A percentile compares a stretch with the other conserved stretches of the same genome.
Evolutionary conservation across 2,329 filamentous ascomycete genomes (phyloP).

Genomic region (Plenodomus lindquistii): DNA sequence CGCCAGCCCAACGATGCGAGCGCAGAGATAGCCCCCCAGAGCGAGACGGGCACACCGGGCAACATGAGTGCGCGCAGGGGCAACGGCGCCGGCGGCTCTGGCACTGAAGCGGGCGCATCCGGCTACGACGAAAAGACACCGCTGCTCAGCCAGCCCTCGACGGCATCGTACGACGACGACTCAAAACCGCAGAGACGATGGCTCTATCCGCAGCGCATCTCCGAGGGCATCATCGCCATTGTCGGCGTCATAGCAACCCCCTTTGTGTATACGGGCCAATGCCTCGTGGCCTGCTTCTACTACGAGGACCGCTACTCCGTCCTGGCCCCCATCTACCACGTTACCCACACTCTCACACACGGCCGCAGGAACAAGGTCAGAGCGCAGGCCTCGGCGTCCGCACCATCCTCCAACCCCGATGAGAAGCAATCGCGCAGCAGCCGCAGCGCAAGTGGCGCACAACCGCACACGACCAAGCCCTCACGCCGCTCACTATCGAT

Average conservation of each 20-base stretch:
- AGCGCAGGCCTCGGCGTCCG: constrained; percentile 32
- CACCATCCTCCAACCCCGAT: constrained; percentile 25
- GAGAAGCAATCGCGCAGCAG: constrained; percentile 37
- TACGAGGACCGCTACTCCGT: constrained; percentile 81
- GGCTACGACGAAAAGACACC: constrained; percentile 69
- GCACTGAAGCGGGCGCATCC: constrained; percentile 37
- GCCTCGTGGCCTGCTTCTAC: constrained; percentile 81
- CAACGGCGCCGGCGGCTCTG: constrained; percentile 22
- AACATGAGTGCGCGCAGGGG: constrained; percentile 33
- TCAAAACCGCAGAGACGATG: constrained; percentile 47
- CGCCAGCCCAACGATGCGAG: constrained; percentile 41
- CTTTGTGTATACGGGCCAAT: constrained; percentile 77
- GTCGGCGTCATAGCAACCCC: constrained; percentile 79
- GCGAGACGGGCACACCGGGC: constrained; percentile 38
- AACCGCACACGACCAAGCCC: constrained; percentile 31
- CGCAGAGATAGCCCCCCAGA: constrained; percentile 27
- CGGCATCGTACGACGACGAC: constrained; percentile 40
- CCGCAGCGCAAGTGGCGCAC: constrained; percentile 33
- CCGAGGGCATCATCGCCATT: constrained; percentile 72
- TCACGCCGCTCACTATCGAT: constrained; percentile 47
- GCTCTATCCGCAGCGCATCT: constrained; percentile 69
- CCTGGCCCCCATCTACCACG: constrained; percentile 70
- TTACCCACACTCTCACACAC: constrained; percentile 56
- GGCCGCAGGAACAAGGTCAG: constrained; percentile 40
- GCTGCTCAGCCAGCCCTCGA: constrained; percentile 54